A percentile compares a stretch with the other conserved stretches of the same genome.
Conservation (phyloP, 768 basidiomycete genomes). For the Leccinum variicolor region DNA sequence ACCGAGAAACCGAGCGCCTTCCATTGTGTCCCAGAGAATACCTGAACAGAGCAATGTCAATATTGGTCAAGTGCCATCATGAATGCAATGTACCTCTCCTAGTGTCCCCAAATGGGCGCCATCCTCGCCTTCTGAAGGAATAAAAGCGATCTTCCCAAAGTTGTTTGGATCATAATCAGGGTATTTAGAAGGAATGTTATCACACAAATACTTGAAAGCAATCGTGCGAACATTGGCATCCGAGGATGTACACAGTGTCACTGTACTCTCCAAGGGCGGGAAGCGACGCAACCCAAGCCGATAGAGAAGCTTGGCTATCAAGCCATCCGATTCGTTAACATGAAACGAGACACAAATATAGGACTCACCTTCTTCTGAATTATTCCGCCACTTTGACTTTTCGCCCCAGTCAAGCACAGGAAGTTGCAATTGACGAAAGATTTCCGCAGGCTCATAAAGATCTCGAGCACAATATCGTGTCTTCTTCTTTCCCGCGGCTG, state of each 20-base stretch:
- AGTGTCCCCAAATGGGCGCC: conserved; percentile 57
- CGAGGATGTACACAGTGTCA: conserved; percentile 63
- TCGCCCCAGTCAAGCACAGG: conserved; percentile 88
- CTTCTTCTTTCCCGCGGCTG: conserved; percentile 33
- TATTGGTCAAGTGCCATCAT: neutral
- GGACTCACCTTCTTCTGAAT: conserved; percentile 79
- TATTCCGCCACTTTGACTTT: conserved; percentile 71
- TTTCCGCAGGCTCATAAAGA: conserved; percentile 81
- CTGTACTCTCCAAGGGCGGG: conserved; percentile 63
- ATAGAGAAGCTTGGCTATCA: conserved; percentile 74
- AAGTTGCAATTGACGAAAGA: conserved; percentile 67
- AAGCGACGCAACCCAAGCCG: conserved; percentile 63
- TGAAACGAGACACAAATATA: neutral
- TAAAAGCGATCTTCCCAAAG: conserved; percentile 63
- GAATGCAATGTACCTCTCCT: conserved; percentile 46
- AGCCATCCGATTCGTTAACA: neutral
- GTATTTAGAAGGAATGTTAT: conserved; percentile 65
- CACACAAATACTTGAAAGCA: conserved; percentile 81
- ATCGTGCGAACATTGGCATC: conserved; percentile 47
- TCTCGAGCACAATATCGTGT: conserved; percentile 61
- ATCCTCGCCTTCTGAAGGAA: conserved; percentile 64
- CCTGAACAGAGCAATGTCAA: conserved; percentile 38
- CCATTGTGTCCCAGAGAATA: conserved; percentile 68
- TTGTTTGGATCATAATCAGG: conserved; percentile 51
- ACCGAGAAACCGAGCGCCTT: conserved; percentile 73